Evolutionary conservation across 352 stramenopile genomes (phyloP).

Genomic region (Halophytophthora polymorphica): DNA sequence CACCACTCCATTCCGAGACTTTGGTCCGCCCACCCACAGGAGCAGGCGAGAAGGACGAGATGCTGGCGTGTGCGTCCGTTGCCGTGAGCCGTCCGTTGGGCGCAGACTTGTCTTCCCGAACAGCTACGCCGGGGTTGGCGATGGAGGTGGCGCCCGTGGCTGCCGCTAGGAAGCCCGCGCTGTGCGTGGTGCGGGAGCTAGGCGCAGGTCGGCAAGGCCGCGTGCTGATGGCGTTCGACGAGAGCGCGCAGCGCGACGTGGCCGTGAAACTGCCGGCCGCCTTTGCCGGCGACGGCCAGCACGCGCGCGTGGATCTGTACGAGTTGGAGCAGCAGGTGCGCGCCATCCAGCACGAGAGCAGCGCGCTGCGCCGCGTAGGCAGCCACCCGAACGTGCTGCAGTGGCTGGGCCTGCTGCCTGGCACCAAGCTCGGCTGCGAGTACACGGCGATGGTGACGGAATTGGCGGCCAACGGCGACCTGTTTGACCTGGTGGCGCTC

Average conservation of each 20-base stretch:
- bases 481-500: constrained; percentile 82
- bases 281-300: constrained; percentile 18
- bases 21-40: background rate
- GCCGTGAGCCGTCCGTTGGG: background rate
- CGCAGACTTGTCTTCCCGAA: no score
- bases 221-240: constrained; percentile 58
- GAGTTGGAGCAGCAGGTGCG: constrained; percentile 61
- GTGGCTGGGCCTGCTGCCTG: constrained; percentile 38
- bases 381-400: constrained; percentile 57
- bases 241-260: constrained; percentile 40
- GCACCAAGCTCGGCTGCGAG: constrained; percentile 36
- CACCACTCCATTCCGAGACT: background rate
- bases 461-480: constrained; percentile 70
- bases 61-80: background rate
- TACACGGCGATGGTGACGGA: constrained; percentile 78
- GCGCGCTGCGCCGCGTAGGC: constrained; percentile 45
- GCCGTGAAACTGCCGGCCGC: constrained; percentile 72
- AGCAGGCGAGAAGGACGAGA: background rate
- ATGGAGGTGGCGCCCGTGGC: constrained; percentile 1
- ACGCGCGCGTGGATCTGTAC: constrained; percentile 20
- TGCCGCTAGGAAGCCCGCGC: constrained; percentile 28
- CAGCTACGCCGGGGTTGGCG: no score
- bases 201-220: constrained; percentile 60
- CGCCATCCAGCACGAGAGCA: constrained; percentile 61
- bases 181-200: constrained; percentile 53